These are phyloP conservation scores for Eucalyptus albens DNA, from an alignment of 345 rosid species.

Conservation along the genomic window DNA sequence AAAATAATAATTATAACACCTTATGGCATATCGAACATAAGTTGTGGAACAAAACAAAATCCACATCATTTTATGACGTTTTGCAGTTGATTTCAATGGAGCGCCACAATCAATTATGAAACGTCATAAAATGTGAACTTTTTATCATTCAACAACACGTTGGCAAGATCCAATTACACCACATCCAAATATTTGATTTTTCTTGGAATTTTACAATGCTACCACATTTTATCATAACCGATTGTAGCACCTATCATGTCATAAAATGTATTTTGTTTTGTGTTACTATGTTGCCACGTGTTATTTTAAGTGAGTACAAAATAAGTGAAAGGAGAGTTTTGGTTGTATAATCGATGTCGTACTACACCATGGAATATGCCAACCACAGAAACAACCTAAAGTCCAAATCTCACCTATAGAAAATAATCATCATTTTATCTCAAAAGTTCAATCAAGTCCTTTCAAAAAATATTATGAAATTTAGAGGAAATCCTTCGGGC, in stretches of 20 bases:
- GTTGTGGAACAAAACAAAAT: background rate
- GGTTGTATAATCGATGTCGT: background rate
- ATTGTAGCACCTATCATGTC: background rate
- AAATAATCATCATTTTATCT: fast-evolving
- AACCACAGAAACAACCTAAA: background rate
- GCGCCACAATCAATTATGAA: background rate
- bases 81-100: background rate
- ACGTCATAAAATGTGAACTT: background rate
- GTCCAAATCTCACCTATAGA: background rate
- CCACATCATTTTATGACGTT: background rate
- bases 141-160: background rate
- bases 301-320: background rate
- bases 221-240: fast-evolving
- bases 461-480: background rate
- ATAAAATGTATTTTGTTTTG: background rate
- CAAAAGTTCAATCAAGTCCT: background rate
- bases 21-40: background rate
- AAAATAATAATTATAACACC: background rate
- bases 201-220: background rate
- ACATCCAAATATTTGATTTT: background rate
- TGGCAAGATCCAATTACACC: background rate
- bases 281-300: background rate
- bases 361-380: background rate
- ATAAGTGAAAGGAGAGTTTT: background rate
- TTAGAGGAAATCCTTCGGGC: background rate